A percentile compares a stretch with the other conserved stretches of the same genome.
Conservation (phyloP, 2,329 filamentous ascomycete genomes). For the Pseudocercospora cruenta region DNA sequence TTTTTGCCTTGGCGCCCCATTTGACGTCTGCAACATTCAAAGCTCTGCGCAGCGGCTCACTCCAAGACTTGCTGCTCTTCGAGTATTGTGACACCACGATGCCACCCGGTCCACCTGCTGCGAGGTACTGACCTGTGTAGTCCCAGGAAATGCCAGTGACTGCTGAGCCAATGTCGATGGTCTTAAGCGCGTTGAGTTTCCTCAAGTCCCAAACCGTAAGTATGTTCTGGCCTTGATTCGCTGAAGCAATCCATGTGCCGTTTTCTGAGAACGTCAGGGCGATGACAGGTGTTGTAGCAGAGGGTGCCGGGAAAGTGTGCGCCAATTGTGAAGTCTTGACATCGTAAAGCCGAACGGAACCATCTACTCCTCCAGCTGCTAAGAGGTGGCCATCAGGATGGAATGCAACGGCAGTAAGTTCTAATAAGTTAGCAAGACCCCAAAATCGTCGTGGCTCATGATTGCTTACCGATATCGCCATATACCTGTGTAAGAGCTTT, state of each 20-base stretch:
- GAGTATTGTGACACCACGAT: slow-evolving; percentile 87
- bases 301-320: slow-evolving; percentile 66
- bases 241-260: slow-evolving; percentile 90
- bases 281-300: slow-evolving; percentile 64
- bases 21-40: slow-evolving; percentile 71
- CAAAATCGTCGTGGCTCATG: neutral
- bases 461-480: slow-evolving; percentile 72
- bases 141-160: slow-evolving; percentile 84
- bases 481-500: slow-evolving; percentile 77
- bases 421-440: slow-evolving; percentile 45
- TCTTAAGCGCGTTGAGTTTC: slow-evolving; percentile 79
- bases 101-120: slow-evolving; percentile 76
- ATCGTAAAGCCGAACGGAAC: slow-evolving; percentile 87
- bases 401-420: slow-evolving; percentile 78
- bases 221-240: slow-evolving; percentile 73
- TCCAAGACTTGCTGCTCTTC: slow-evolving; percentile 87
- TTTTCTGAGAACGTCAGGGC: slow-evolving; percentile 91
- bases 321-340: slow-evolving; percentile 77
- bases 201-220: slow-evolving; percentile 91
- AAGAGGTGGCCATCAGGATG: slow-evolving; percentile 97
- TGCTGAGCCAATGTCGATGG: slow-evolving; percentile 80
- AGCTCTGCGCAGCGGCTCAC: slow-evolving; percentile 77
- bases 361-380: slow-evolving; percentile 77
- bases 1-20: slow-evolving; percentile 78
- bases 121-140: slow-evolving; percentile 91